A percentile compares a stretch with the other conserved stretches of the same genome.
phyloP scores from a whole-genome alignment of 257 asterid genomes.

The Solanum habrochaites region DNA sequence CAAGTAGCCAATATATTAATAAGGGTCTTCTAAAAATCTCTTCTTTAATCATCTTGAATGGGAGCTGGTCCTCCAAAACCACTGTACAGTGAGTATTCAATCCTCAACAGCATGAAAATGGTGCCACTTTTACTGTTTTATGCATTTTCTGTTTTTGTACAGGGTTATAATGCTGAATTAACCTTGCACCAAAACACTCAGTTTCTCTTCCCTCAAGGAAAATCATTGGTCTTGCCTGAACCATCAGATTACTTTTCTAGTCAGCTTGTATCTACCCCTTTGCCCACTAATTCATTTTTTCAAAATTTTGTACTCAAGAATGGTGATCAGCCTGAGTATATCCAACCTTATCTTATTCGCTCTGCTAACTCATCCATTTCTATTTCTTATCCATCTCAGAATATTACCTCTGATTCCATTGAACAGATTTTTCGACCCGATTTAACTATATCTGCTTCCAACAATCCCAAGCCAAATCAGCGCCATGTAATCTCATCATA shows the following conservation, averaged over 20 bases:
- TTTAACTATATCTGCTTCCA: slow-evolving; percentile 39
- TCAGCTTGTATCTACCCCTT: slow-evolving; percentile 50
- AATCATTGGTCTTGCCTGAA: slow-evolving; percentile 71
- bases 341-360: slow-evolving; percentile 71
- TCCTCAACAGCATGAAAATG: not conserved
- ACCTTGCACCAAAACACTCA: slow-evolving; percentile 10
- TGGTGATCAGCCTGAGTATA: slow-evolving; percentile 84
- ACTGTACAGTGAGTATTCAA: not conserved
- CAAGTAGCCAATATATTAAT: not conserved
- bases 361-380: slow-evolving; percentile 52
- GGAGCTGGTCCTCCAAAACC: not conserved
- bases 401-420: slow-evolving; percentile 33
- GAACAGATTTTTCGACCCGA: slow-evolving; percentile 59
- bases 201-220: slow-evolving; percentile 55
- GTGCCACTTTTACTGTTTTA: not conserved
- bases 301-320: slow-evolving; percentile 69
- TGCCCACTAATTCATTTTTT: slow-evolving; percentile 88
- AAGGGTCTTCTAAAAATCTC: not conserved
- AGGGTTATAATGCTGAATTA: not conserved
- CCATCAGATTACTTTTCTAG: slow-evolving; percentile 63
- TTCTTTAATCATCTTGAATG: not conserved
- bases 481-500: slow-evolving; percentile 59
- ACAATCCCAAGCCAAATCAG: slow-evolving; percentile 28
- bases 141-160: not conserved
- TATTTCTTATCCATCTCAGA: slow-evolving; percentile 57